phyloP scores from a whole-genome alignment of 768 basidiomycete species.

The Mycena pura region DNA sequence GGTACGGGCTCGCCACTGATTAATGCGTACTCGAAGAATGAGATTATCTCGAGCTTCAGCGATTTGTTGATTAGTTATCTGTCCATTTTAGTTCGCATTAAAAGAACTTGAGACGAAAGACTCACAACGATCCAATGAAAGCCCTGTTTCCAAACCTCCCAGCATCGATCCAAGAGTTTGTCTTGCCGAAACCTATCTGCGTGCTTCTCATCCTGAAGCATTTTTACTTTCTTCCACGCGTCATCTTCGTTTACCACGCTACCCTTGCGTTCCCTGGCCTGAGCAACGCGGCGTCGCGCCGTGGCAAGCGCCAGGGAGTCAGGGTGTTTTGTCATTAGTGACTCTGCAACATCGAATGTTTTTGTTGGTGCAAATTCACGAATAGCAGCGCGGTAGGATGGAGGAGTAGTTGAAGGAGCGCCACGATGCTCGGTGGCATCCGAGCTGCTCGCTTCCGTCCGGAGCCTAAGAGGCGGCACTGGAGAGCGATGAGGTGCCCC shows the following conservation, averaged over 20 bases:
- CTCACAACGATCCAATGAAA: constrained; percentile 78
- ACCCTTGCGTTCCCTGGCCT: constrained; percentile 49
- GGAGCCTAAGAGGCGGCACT: constrained; percentile 13
- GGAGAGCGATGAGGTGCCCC: constrained; percentile 7
- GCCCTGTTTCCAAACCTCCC: constrained; percentile 77
- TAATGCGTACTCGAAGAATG: constrained; percentile 62
- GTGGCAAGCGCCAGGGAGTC: constrained; percentile 25
- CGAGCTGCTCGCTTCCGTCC: constrained; percentile 16
- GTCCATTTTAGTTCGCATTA: constrained; percentile 8
- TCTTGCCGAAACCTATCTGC: constrained; percentile 74
- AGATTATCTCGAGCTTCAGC: constrained; percentile 71
- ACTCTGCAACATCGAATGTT: constrained; percentile 20
- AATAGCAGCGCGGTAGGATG: constrained; percentile 55
- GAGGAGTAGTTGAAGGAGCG: constrained; percentile 49
- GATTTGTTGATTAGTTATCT: constrained; percentile 80
- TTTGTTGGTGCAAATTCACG: constrained; percentile 29
- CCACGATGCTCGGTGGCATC: constrained; percentile 43
- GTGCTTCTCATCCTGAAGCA: constrained; percentile 71
- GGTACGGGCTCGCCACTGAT: constrained; percentile 63
- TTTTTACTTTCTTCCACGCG: constrained; percentile 78
- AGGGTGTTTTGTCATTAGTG: constrained; percentile 5
- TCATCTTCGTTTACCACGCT: constrained; percentile 72
- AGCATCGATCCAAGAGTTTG: constrained; percentile 70
- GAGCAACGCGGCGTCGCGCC: constrained; percentile 38
- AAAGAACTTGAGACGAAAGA: constrained; percentile 26